Conservation (phyloP, 768 basidiomycete genomes). For the Gautieria morchelliformis region DNA sequence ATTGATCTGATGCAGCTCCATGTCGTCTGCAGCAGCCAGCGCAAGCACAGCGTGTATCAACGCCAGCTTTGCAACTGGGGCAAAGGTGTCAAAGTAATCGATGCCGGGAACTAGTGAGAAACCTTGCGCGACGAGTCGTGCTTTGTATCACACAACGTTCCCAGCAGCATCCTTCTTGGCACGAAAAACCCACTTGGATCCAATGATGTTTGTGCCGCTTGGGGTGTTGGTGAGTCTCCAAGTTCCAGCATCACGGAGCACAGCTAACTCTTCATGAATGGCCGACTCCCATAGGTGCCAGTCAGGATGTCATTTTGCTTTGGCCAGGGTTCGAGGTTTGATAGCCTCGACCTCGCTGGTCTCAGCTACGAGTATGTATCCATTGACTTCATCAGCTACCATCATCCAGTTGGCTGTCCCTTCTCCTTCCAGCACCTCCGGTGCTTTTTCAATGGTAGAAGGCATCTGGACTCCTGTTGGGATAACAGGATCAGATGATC, state of each 20-base stretch:
- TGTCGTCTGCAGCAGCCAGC: conserved; percentile 24
- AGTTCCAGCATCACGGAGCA: conserved; percentile 11
- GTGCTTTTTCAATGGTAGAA: too few species aligned
- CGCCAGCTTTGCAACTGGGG: conserved; percentile 9
- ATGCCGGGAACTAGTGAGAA: conserved; percentile 31
- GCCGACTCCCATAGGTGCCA: conserved; percentile 19
- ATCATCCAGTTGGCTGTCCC: not conserved
- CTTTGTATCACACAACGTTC: conserved; percentile 21
- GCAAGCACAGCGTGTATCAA: conserved; percentile 28
- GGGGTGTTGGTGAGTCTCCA: conserved; percentile 18
- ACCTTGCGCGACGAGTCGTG: conserved; percentile 9
- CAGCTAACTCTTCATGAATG: conserved; percentile 15
- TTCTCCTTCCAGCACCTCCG: not conserved
- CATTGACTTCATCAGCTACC: not conserved
- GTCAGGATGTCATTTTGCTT: conserved; percentile 20
- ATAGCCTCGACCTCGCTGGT: conserved; percentile 8
- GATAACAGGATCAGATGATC: too few species aligned
- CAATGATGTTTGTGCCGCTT: conserved; percentile 15
- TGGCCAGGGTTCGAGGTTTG: conserved; percentile 7
- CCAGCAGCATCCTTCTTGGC: conserved; percentile 20
- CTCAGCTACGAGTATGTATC: conserved; percentile 9
- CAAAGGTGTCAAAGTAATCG: conserved; percentile 17
- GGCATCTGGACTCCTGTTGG: too few species aligned
- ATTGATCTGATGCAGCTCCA: conserved; percentile 30
- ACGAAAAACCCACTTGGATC: conserved; percentile 19